These are phyloP conservation scores for Viola pubescens DNA, from an alignment of 441 rosid species.

Conservation along the genomic window DNA sequence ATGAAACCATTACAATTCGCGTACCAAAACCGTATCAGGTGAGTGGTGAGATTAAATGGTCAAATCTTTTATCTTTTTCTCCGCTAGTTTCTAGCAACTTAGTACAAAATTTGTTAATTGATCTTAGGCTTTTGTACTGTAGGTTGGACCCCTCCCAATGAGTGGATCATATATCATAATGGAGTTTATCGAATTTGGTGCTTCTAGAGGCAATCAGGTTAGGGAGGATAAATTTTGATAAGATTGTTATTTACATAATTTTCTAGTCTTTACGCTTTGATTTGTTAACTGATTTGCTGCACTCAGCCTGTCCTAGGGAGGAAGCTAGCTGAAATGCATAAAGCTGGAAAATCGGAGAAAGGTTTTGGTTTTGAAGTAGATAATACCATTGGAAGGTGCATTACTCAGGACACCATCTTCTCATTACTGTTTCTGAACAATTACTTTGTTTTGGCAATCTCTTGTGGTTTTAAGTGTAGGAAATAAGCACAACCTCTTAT, in stretches of 20 bases:
- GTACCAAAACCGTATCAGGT: slow-evolving; percentile 86
- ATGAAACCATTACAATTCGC: slow-evolving; percentile 56
- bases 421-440: background rate
- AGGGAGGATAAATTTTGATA: slow-evolving; percentile 13
- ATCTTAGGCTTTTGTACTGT: slow-evolving; percentile 15
- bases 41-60: slow-evolving; percentile 10
- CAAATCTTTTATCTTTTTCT: background rate
- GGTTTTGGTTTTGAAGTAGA: slow-evolving; percentile 88
- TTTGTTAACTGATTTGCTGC: slow-evolving; percentile 19
- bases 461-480: background rate
- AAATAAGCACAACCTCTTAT: background rate
- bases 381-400: slow-evolving; percentile 87
- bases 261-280: slow-evolving; percentile 2
- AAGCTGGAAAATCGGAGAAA: slow-evolving; percentile 64
- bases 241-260: slow-evolving; percentile 2
- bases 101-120: background rate
- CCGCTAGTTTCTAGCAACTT: background rate
- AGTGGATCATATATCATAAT: slow-evolving; percentile 84
- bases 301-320: slow-evolving; percentile 63
- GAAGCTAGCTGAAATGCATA: slow-evolving; percentile 94
- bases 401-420: slow-evolving; percentile 12
- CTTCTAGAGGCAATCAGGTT: slow-evolving; percentile 79
- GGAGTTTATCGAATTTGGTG: slow-evolving; percentile 80
- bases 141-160: slow-evolving; percentile 69
- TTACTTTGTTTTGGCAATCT: background rate